Base-by-base conservation (phyloP, 2,329 filamentous ascomycete species). In the Colletotrichum sp. region DNA sequence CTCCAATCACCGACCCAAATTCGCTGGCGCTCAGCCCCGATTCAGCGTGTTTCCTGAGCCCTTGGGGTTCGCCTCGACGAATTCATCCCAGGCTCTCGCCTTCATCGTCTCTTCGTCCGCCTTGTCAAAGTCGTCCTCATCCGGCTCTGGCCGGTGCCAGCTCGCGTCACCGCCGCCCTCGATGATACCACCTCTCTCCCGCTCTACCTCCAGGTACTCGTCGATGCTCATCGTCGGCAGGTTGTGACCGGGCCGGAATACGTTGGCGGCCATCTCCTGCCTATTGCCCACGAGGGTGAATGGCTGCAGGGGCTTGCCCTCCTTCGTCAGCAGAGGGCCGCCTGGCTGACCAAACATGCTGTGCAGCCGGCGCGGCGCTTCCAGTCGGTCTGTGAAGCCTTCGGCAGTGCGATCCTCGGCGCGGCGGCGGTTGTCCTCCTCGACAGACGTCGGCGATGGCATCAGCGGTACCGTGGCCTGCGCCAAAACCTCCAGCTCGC, bases 191-290 rank as follows among this genome's bases (percentile, higher is more conserved):
- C 97, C 97, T 77, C 95, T 89, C 79, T 91, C 90, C 81, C 91
- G 91, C 87, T 99, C 97, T 85, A 99, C 96, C 68, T 98, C 97
- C 18, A 99, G 88, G 82, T 99, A 99, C 86, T 99, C 97, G 80
- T 99, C 97, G 77, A 99, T 98, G 2, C 92, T 95, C 97, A 99
- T 99, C 5, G 97, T 99, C 1, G 97, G 97, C 75, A 99, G 87
- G 85, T 95, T 98, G 83, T 99, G 97, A 9, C 97, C 95, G 0
- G 95, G 92, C 71, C 95, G 91, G 85, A 99, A 99, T 1, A 99
- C 96, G 4, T 94, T 94, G 75, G 93, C 89, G 76, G 93, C 91
- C 75, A 98, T 85, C 77, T 95, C 93, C 77, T 95, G 92, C 49
- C 97, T 91, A 79, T 90, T 93, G 75, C 94, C 93, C 6, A 98